phyloP scores from a whole-genome alignment of 352 stramenopile genomes.

The Phytophthora sansomeana region DNA sequence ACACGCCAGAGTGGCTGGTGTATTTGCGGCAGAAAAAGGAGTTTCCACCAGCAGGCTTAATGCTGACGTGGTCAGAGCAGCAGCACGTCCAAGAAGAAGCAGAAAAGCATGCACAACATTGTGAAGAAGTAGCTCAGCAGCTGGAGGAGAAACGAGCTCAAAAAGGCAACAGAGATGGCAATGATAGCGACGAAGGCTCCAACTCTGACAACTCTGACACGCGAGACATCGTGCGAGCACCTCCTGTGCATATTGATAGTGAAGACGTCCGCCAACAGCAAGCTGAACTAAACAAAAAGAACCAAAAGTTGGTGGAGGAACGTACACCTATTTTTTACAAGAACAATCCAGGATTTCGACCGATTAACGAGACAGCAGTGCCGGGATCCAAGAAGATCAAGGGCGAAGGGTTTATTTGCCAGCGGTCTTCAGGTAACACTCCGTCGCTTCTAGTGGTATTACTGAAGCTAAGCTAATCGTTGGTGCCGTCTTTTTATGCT shows the following conservation, averaged over 20 bases:
- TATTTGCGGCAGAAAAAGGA: constrained; percentile 56
- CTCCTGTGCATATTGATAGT: constrained; percentile 43
- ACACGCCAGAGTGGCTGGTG: constrained; percentile 75
- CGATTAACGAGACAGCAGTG: constrained; percentile 44
- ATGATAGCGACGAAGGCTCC: constrained; percentile 60
- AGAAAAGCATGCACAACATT: constrained; percentile 37
- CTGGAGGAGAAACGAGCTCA: constrained; percentile 13
- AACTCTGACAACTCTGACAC: constrained; percentile 44
- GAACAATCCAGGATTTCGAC: constrained; percentile 74
- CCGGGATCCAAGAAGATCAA: constrained; percentile 49
- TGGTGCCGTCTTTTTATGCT: constrained; percentile 2
- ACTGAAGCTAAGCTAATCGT: neutral
- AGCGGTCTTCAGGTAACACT: constrained; percentile 70
- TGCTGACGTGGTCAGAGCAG: constrained; percentile 52
- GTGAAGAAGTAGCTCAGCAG: constrained; percentile 32
- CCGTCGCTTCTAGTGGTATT: neutral
- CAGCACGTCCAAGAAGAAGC: constrained; percentile 42
- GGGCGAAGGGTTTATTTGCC: constrained; percentile 69
- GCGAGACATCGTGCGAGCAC: constrained; percentile 52
- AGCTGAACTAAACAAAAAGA: constrained; percentile 55
- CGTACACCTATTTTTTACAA: constrained; percentile 74
- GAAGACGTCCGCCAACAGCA: constrained; percentile 53
- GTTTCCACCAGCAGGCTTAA: constrained; percentile 29
- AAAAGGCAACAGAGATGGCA: constrained; percentile 32
- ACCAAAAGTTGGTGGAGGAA: constrained; percentile 63